phyloP scores from a whole-genome alignment of 2,329 filamentous ascomycete species.

The Thermothelomyces thermophilus region DNA sequence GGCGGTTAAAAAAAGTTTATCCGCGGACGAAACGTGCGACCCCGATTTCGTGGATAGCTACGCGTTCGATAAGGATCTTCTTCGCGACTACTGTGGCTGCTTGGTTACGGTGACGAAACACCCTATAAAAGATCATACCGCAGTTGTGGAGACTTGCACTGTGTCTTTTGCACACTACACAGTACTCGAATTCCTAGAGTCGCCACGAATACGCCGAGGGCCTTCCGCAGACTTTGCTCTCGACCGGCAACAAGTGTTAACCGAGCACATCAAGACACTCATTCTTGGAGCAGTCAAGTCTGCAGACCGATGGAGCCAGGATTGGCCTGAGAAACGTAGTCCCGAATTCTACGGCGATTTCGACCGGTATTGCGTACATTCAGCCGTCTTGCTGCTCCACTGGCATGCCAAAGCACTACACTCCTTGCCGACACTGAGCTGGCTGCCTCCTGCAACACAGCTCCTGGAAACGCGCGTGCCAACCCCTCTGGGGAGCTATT shows the following conservation, averaged over 20 bases:
- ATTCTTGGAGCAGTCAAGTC: background rate
- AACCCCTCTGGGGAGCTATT: background rate
- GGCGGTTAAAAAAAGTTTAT: background rate
- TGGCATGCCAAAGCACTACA: background rate
- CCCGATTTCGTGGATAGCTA: background rate
- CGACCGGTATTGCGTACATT: constrained; percentile 1
- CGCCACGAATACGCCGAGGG: background rate
- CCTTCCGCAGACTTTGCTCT: background rate
- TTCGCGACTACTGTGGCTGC: background rate
- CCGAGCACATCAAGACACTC: background rate
- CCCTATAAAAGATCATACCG: background rate
- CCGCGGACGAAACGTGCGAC: background rate
- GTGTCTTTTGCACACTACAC: constrained; percentile 8
- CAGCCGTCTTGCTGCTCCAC: background rate
- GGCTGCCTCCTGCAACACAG: background rate
- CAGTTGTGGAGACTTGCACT: background rate
- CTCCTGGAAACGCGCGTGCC: background rate
- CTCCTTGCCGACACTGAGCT: background rate
- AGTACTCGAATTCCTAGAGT: constrained; percentile 5
- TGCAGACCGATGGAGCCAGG: background rate
- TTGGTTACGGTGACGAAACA: background rate
- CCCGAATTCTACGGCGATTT: background rate
- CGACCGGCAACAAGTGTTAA: background rate
- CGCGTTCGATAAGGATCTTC: constrained; percentile 2
- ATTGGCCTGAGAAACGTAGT: background rate